Evolutionary conservation across 345 rosid species (phyloP), one percentile per base, ranked within the genome.

Genomic region (Theobroma cacao): DNA sequence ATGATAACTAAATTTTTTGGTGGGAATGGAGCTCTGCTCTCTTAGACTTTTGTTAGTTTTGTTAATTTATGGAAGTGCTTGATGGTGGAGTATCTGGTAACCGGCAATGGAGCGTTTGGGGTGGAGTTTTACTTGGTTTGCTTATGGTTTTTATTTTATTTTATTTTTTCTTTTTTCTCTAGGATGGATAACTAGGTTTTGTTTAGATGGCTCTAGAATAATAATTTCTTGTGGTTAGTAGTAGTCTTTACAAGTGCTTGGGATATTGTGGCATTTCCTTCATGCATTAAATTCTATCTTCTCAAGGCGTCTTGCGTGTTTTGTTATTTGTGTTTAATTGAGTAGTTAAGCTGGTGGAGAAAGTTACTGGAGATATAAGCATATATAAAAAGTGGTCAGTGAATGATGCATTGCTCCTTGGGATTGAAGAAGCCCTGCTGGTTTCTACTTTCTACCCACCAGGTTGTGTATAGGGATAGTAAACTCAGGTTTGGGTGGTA

Each of bases 1-100:
- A 69, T 61, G 76, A 75, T 34, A 60, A 75, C 73, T 47, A 34
- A 65, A 63, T 41, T 68, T 73, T 55, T 74, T 77, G 61, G 72
- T 38, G 73, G 74, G 28, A 30, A 5, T 33, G 58, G 40, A 50
- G 45, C 60, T 61, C 28, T 56, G 8, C 28, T 65, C 61, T 73
- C 74, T 41, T 67, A 62, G 65, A 11, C 58, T 75, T 59, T 30
- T 65, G 28, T 28, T 36, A 47, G 47, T 38, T 78, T 84, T 70
- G 33, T 48, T 78, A 28, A 36, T 80, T 79, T 55, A 61, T 56
- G 72, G 74, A 70, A 79, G 68, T 41, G 24, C 63, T 24, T 65
- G 2, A 63, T 70, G 45, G 59, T 33, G 70, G 74, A 66, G 64
- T 60, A 72, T 61, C 67, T 66, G 77, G 61, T 78, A 72, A 70